A percentile compares a stretch with the other conserved stretches of the same genome.
Conservation (phyloP, 306 rosid species). For the Oemleria cerasiformis region DNA sequence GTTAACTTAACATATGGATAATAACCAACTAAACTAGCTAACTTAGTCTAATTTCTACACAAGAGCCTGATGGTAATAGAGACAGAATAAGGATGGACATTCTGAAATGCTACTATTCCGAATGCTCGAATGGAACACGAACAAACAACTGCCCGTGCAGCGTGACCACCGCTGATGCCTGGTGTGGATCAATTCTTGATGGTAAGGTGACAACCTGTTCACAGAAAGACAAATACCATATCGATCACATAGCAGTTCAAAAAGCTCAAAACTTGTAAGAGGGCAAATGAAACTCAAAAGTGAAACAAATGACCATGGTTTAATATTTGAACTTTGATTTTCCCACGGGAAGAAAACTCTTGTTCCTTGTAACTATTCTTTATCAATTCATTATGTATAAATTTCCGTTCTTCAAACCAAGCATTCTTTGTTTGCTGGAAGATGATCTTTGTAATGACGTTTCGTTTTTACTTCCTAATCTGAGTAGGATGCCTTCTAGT, state of each 20-base stretch:
- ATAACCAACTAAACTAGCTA: constrained; percentile 5
- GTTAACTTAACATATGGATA: not conserved
- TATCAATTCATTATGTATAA: not conserved
- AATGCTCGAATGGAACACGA: constrained; percentile 88
- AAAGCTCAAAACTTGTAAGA: not conserved
- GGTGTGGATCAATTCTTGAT: constrained; percentile 93
- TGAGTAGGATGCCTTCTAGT: not conserved
- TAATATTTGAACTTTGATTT: not conserved
- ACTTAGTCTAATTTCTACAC: constrained; percentile 11
- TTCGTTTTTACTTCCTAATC: not conserved
- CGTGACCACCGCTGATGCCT: constrained; percentile 95
- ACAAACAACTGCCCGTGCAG: constrained; percentile 95
- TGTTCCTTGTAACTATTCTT: not conserved
- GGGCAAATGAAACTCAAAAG: not conserved
- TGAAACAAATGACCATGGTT: not conserved
- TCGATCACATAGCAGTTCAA: not conserved
- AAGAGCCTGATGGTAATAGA: constrained; percentile 1
- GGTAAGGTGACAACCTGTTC: constrained; percentile 81
- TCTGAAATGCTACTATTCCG: constrained; percentile 39
- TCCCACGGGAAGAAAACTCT: not conserved
- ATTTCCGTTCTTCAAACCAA: not conserved
- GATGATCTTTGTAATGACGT: not conserved
- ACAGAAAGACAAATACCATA: constrained; percentile 16
- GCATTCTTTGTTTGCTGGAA: not conserved
- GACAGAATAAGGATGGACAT: constrained; percentile 1